phyloP scores from a whole-genome alignment of 2,329 filamentous ascomycete genomes.

The Stagonosporopsis rhizophila region DNA sequence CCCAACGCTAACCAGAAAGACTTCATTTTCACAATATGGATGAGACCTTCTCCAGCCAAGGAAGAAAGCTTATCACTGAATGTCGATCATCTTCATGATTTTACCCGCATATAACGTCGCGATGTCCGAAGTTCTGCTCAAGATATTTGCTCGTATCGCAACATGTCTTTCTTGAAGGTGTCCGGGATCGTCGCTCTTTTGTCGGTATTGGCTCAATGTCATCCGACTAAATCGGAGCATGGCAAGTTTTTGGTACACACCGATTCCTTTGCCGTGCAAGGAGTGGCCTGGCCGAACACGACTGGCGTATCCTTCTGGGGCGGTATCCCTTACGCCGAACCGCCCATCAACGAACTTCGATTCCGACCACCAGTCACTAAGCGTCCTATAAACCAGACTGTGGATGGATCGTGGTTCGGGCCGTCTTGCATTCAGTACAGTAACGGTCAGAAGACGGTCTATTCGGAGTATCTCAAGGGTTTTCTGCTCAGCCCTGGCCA shows the following conservation, averaged over 20 bases:
- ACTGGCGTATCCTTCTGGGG: constrained; percentile 28
- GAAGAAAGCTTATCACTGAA: constrained; percentile 4
- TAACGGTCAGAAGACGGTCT: constrained; percentile 2
- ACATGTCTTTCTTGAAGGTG: background rate
- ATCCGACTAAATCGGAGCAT: background rate
- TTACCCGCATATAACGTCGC: background rate
- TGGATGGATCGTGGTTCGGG: constrained; percentile 2
- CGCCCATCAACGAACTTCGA: background rate
- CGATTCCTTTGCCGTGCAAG: constrained; percentile 25
- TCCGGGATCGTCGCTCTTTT: background rate
- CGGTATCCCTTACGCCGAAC: constrained; percentile 1
- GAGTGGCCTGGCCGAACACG: constrained; percentile 26
- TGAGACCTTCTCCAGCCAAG: constrained; percentile 17
- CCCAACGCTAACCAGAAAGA: constrained; percentile 7
- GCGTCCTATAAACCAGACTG: background rate
- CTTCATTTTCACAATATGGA: background rate
- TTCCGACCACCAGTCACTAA: constrained; percentile 5
- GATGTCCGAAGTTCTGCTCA: background rate
- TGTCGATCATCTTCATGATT: background rate
- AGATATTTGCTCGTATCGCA: background rate
- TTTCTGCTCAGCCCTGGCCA: background rate
- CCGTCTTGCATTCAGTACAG: constrained; percentile 3
- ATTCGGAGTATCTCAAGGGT: constrained; percentile 1
- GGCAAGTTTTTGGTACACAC: constrained; percentile 27
- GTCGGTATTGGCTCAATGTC: background rate